phyloP scores from a whole-genome alignment of 1,139 yeast species.

The Schizosaccharomyces versatilis region DNA sequence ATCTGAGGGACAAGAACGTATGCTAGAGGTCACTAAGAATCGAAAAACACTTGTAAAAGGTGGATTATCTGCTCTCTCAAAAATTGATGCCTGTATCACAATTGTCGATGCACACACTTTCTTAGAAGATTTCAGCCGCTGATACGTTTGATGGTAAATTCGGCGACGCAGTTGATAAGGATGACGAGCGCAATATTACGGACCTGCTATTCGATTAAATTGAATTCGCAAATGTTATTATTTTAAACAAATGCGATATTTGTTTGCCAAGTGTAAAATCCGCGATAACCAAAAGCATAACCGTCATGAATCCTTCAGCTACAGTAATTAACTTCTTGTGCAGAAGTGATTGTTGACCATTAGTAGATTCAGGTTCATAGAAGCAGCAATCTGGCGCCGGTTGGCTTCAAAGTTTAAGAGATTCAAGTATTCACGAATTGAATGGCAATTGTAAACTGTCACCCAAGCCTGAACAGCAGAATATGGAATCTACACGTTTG shows the following conservation, averaged over 20 bases:
- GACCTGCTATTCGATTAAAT: constrained; percentile 28
- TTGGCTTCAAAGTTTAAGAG: constrained; percentile 26
- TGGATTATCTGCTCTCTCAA: constrained; percentile 23
- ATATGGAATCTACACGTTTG: constrained; percentile 26
- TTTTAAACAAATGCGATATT: constrained; percentile 22
- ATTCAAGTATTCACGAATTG: constrained; percentile 23
- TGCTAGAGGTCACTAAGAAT: constrained; percentile 17
- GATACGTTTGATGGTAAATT: constrained; percentile 24
- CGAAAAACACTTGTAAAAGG: constrained; percentile 22
- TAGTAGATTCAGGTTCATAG: constrained; percentile 22
- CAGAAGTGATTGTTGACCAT: constrained; percentile 21
- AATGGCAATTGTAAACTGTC: constrained; percentile 16
- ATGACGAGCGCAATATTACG: constrained; percentile 25
- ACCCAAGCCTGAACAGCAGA: constrained; percentile 23
- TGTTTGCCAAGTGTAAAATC: constrained; percentile 17
- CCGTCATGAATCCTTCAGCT: constrained; percentile 25
- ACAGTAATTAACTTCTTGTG: constrained; percentile 21
- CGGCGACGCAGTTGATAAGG: constrained; percentile 21
- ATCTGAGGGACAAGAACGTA: constrained; percentile 10
- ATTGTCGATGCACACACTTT: constrained; percentile 26
- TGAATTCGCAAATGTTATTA: constrained; percentile 26
- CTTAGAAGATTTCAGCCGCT: constrained; percentile 23
- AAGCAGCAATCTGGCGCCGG: constrained; percentile 27
- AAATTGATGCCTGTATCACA: constrained; percentile 28
- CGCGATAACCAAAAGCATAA: constrained; percentile 20